Evolutionary conservation across 2,329 filamentous ascomycete genomes (phyloP).

Genomic region (Dothiorella sarmentorum): DNA sequence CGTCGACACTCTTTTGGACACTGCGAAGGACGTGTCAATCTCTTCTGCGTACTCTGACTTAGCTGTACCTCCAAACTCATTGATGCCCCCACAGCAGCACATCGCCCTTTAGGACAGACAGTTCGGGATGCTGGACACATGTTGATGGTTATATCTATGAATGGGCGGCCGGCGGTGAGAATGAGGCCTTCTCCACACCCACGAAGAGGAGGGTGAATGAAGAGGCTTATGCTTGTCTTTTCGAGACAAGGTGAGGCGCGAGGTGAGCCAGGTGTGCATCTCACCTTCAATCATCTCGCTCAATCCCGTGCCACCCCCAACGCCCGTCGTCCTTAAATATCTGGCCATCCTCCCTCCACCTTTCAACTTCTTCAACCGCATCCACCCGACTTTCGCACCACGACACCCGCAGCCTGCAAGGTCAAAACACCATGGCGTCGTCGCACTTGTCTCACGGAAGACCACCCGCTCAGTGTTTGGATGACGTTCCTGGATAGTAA

Average conservation of each 20-base stretch:
- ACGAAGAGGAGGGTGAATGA: no score
- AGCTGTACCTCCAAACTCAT: no score
- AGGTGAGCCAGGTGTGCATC: background rate
- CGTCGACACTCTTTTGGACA: no score
- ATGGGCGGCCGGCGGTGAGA: no score
- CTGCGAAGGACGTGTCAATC: no score
- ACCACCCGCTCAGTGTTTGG: background rate
- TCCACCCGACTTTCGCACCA: background rate
- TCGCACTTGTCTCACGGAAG: background rate
- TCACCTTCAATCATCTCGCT: background rate
- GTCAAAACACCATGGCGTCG: background rate
- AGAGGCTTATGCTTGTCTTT: background rate
- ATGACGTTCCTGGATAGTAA: background rate
- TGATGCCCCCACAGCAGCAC: no score
- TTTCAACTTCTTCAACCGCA: no score
- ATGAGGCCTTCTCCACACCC: no score
- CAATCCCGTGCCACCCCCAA: background rate
- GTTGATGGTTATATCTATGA: no score
- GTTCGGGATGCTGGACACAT: no score
- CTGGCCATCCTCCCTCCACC: background rate
- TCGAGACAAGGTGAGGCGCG: background rate
- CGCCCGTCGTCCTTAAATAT: background rate
- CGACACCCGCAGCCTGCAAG: background rate
- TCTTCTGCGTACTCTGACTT: no score
- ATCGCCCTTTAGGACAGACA: no score